These are phyloP conservation scores for Cladosporium sp. DNA, from an alignment of 2,329 filamentous ascomycete species.

Conservation along the genomic window DNA sequence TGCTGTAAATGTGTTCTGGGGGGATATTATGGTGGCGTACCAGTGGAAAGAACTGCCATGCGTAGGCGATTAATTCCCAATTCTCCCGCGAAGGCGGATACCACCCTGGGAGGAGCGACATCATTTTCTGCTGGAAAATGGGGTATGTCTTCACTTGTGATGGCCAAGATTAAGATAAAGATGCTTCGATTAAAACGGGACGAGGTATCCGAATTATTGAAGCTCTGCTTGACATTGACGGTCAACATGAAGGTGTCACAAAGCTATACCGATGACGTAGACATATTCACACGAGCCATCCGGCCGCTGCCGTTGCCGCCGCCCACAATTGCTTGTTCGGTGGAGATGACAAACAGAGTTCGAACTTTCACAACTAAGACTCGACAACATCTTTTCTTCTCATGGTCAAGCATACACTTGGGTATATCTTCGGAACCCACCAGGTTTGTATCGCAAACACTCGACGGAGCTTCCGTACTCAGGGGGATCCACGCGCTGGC, in stretches of 20 bases:
- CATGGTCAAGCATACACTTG: not conserved
- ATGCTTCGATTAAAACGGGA: not conserved
- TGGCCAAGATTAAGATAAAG: not conserved
- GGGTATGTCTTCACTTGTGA: not conserved
- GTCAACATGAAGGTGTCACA: not conserved
- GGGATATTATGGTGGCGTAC: constrained; percentile 36
- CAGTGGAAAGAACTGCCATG: constrained; percentile 55
- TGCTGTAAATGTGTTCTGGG: not conserved
- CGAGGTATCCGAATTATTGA: not conserved
- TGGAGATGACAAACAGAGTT: constrained; percentile 1
- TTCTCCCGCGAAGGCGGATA: constrained; percentile 54
- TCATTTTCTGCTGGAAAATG: constrained; percentile 27
- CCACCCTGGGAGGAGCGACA: constrained; percentile 48
- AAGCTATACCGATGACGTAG: constrained; percentile 12
- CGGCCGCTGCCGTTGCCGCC: not conserved
- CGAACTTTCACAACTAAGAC: not conserved
- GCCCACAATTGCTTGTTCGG: constrained; percentile 1
- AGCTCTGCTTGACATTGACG: not conserved
- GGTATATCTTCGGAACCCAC: not conserved
- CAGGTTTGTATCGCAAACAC: not conserved
- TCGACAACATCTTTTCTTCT: not conserved
- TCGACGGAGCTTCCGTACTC: not conserved
- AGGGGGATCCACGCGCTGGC: not conserved
- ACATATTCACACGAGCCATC: not conserved
- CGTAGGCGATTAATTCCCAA: constrained; percentile 49